phyloP scores from a whole-genome alignment of 2,329 filamentous ascomycete genomes.

The Aspergillus alliaceus region DNA sequence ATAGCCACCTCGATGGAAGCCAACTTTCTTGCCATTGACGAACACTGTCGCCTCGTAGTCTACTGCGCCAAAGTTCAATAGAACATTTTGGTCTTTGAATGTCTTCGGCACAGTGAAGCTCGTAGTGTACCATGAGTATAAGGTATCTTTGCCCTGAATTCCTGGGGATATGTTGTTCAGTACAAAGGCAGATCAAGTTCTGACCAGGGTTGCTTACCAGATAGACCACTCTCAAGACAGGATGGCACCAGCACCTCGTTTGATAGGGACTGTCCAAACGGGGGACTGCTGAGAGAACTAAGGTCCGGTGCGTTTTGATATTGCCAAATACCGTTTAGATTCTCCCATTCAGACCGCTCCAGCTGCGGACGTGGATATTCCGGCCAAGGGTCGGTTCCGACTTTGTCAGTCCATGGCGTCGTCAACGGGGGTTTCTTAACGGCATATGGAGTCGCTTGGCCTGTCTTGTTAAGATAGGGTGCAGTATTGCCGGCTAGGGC shows the following conservation, averaged over 20 bases:
- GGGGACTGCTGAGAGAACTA: slow-evolving; percentile 43
- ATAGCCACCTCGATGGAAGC: slow-evolving; percentile 61
- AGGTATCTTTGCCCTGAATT: slow-evolving; percentile 37
- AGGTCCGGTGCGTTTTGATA: slow-evolving; percentile 43
- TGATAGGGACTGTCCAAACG: slow-evolving; percentile 44
- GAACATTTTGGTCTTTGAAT: slow-evolving; percentile 44
- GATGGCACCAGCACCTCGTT: slow-evolving; percentile 53
- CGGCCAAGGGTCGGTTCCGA: slow-evolving; percentile 51
- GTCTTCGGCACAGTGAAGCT: slow-evolving; percentile 47
- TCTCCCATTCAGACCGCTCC: slow-evolving; percentile 49
- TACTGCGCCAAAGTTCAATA: slow-evolving; percentile 53
- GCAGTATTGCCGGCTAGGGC: not conserved
- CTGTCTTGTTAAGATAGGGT: not conserved
- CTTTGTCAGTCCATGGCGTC: slow-evolving; percentile 48
- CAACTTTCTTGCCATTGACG: slow-evolving; percentile 56
- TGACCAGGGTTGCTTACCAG: slow-evolving; percentile 34
- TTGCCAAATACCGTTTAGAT: slow-evolving; percentile 51
- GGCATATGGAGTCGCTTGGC: slow-evolving; percentile 32
- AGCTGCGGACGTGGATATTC: slow-evolving; percentile 51
- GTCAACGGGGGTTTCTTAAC: slow-evolving; percentile 43
- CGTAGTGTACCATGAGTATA: slow-evolving; percentile 52
- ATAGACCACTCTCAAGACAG: slow-evolving; percentile 56
- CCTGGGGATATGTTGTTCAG: slow-evolving; percentile 19
- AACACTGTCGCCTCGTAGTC: slow-evolving; percentile 57
- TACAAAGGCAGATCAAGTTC: not conserved